A percentile compares a stretch with the other conserved stretches of the same genome.
Evolutionary conservation across 1,284 basidiomycete genomes (phyloP).

Genomic region (Ganoderma lucidum): DNA sequence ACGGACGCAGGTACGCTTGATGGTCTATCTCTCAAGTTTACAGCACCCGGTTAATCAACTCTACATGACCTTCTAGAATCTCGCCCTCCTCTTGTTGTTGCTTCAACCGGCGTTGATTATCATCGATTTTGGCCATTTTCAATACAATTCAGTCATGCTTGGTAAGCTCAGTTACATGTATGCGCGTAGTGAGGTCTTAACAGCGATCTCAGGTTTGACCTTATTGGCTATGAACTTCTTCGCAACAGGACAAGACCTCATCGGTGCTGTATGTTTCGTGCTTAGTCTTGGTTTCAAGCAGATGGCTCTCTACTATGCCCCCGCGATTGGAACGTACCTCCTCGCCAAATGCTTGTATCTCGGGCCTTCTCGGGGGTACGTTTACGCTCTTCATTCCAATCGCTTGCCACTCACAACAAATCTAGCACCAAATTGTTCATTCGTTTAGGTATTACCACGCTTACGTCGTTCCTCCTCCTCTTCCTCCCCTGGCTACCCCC

Average conservation of each 20-base stretch:
- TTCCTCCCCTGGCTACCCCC: constrained; percentile 82
- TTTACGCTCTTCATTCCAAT: constrained; percentile 16
- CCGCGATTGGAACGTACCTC: constrained; percentile 86
- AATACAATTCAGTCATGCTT: constrained; percentile 92
- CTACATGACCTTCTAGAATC: constrained; percentile 54
- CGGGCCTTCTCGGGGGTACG: constrained; percentile 73
- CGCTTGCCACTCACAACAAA: background rate
- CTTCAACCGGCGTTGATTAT: constrained; percentile 87
- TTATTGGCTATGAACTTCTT: constrained; percentile 78
- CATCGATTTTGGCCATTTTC: constrained; percentile 93
- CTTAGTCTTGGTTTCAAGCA: constrained; percentile 92
- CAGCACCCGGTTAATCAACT: background rate
- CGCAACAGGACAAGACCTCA: constrained; percentile 69
- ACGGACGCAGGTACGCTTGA: constrained; percentile 69
- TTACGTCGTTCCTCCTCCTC: constrained; percentile 68
- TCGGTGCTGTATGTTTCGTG: constrained; percentile 86
- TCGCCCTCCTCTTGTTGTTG: constrained; percentile 77
- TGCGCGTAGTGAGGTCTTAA: constrained; percentile 2
- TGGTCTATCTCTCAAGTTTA: too few relatives aligned
- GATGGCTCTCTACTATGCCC: constrained; percentile 95
- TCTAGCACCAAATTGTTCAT: constrained; percentile 66
- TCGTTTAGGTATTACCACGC: constrained; percentile 69
- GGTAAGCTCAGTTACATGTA: constrained; percentile 51
- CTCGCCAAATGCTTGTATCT: constrained; percentile 84
- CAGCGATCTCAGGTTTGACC: constrained; percentile 63